Evolutionary conservation across 2,329 filamentous ascomycete genomes (phyloP).

Genomic region (Colletotrichum chlorophyti): DNA sequence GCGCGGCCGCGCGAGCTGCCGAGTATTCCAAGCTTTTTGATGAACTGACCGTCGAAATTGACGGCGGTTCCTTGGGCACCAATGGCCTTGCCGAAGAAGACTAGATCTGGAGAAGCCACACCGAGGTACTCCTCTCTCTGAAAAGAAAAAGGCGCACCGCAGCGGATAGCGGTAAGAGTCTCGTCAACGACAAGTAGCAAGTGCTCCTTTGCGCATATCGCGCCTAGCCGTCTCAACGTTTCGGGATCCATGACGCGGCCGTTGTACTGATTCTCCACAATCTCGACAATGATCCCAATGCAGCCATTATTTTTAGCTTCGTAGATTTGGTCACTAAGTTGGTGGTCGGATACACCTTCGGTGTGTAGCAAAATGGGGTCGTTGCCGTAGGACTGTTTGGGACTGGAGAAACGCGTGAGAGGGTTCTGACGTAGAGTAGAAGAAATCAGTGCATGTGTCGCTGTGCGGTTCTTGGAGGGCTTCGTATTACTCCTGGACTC

Average conservation of each 20-base stretch:
- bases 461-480: fast-evolving
- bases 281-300: constrained; percentile 33
- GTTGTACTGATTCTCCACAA: constrained; percentile 33
- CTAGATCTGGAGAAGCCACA: constrained; percentile 29
- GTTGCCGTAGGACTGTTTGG: constrained; percentile 17
- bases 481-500: constrained; percentile 26
- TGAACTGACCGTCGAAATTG: constrained; percentile 4
- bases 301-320: constrained; percentile 32
- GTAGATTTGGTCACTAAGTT: constrained; percentile 28
- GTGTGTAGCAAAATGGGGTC: constrained; percentile 31
- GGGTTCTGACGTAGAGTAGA: neutral
- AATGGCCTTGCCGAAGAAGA: constrained; percentile 33
- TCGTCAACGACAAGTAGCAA: constrained; percentile 33
- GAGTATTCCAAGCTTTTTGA: constrained; percentile 3
- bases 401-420: neutral
- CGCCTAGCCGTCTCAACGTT: constrained; percentile 25
- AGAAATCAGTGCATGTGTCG: neutral
- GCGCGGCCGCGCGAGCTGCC: neutral
- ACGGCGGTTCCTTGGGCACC: constrained; percentile 14
- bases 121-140: constrained; percentile 32
- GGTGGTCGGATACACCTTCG: constrained; percentile 26
- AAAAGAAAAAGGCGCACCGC: constrained; percentile 36
- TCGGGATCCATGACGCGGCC: constrained; percentile 30
- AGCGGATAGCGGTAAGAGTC: constrained; percentile 34
- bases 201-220: constrained; percentile 27